Conservation (phyloP, 768 basidiomycete species). For the Mycena olivaceomarginata region DNA sequence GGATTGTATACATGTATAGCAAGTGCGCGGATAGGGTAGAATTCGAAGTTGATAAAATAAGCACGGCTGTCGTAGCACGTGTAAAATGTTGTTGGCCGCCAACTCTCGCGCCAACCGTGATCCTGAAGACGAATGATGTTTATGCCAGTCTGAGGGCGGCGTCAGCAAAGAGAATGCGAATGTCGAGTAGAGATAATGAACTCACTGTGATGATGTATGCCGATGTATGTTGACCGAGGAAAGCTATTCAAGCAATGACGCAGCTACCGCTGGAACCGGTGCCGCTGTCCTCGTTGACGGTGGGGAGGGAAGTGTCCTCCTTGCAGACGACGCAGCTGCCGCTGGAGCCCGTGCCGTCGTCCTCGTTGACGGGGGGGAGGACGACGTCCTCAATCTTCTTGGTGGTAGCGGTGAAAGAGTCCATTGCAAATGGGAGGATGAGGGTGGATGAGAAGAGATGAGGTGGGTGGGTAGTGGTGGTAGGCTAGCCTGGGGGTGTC, state of each 20-base stretch:
- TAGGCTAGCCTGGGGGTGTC: conserved; percentile 18
- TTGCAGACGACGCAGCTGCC: conserved; percentile 29
- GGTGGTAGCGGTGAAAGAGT: conserved; percentile 30
- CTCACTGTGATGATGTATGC: conserved; percentile 21
- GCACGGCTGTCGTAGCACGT: conserved; percentile 24
- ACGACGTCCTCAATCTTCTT: conserved; percentile 22
- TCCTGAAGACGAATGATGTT: conserved; percentile 12
- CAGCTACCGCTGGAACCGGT: conserved; percentile 32
- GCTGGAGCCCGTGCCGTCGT: conserved; percentile 11
- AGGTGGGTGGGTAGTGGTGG: conserved; percentile 8
- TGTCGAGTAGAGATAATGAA: background rate
- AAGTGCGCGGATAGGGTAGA: conserved; percentile 26
- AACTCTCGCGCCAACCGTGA: background rate
- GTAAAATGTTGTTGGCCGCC: conserved; percentile 14
- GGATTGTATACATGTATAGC: background rate
- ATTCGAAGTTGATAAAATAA: conserved; percentile 34
- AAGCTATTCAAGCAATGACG: conserved; percentile 31
- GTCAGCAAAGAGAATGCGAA: background rate
- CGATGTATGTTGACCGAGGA: background rate
- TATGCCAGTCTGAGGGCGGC: conserved; percentile 7
- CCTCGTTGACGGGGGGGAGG: conserved; percentile 31
- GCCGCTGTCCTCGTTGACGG: conserved; percentile 27
- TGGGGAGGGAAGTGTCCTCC: conserved; percentile 33
- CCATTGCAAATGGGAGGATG: conserved; percentile 34
- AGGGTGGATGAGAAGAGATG: conserved; percentile 13